Percentiles rank a stretch among this genome's conserved stretches.
phyloP scores from a whole-genome alignment of 495 filamentous ascomycete species.

The Talaromyces thailandensis region DNA sequence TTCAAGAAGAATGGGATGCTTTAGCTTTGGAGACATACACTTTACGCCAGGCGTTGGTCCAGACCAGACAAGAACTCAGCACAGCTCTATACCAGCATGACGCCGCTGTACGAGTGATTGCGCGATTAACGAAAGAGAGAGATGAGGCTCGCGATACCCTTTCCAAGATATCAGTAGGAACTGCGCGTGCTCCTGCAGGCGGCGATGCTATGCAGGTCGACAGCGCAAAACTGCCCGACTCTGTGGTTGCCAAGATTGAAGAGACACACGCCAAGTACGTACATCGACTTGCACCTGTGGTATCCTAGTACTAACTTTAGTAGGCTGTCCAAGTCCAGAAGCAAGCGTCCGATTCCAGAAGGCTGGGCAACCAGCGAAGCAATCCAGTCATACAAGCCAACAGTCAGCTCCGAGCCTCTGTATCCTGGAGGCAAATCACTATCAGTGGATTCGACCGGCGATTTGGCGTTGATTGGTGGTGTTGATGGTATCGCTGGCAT shows the following conservation, averaged over 20 bases:
- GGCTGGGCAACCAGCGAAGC: conserved; percentile 73
- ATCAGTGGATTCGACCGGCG: conserved; percentile 53
- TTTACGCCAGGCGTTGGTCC: conserved; percentile 75
- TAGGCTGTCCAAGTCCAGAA: conserved; percentile 74
- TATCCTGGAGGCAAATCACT: conserved; percentile 58
- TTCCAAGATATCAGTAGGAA: conserved; percentile 67
- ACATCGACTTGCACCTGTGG: conserved; percentile 7
- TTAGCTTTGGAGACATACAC: conserved; percentile 84
- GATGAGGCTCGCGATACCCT: conserved; percentile 93
- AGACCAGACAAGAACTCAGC: conserved; percentile 86
- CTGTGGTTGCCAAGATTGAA: conserved; percentile 65
- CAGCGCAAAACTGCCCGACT: conserved; percentile 58
- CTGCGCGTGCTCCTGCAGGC: conserved; percentile 41
- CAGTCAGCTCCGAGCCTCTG: conserved; percentile 49
- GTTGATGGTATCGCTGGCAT: conserved; percentile 67
- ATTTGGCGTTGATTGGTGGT: conserved; percentile 72
- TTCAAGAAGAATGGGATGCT: conserved; percentile 98
- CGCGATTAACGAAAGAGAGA: conserved; percentile 74
- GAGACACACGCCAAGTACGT: conserved; percentile 69
- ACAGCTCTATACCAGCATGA: conserved; percentile 94
- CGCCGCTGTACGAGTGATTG: conserved; percentile 89
- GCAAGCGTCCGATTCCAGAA: conserved; percentile 78
- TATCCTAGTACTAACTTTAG: conserved; percentile 5
- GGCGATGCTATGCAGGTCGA: conserved; percentile 93
- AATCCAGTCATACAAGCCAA: conserved; percentile 56